Conservation (phyloP, 1,284 basidiomycete genomes). For the Ustilago shanxiensis region DNA sequence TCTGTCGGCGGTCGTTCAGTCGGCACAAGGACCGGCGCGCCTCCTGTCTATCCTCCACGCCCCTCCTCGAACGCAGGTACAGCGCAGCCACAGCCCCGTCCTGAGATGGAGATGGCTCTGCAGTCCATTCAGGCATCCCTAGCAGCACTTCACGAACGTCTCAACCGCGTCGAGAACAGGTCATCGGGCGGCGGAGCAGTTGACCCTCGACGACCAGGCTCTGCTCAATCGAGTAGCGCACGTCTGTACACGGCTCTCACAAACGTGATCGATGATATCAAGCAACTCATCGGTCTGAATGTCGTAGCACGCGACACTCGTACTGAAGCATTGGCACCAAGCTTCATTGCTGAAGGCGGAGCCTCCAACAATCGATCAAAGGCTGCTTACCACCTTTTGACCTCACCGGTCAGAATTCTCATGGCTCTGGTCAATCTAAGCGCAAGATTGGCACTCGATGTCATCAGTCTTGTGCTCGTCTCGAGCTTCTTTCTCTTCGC, state of each 20-base stretch:
- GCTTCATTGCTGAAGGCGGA: constrained; percentile 43
- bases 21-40: constrained; percentile 25
- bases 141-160: constrained; percentile 87
- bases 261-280: constrained; percentile 42
- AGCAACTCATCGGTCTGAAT: constrained; percentile 39
- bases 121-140: constrained; percentile 89
- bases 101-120: constrained; percentile 71
- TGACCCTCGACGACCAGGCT: constrained; percentile 24
- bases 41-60: constrained; percentile 27
- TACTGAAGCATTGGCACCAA: constrained; percentile 41
- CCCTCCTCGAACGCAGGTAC: constrained; percentile 45
- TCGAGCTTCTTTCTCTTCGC: constrained; percentile 53
- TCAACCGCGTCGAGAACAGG: constrained; percentile 71
- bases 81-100: constrained; percentile 22
- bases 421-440: constrained; percentile 56
- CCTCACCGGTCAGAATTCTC: constrained; percentile 42
- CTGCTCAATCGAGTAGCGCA: constrained; percentile 12
- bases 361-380: constrained; percentile 14
- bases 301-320: constrained; percentile 23
- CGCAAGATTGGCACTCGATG: constrained; percentile 60
- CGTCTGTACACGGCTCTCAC: constrained; percentile 34
- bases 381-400: constrained; percentile 34
- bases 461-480: constrained; percentile 58
- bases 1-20: constrained; percentile 60
- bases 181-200: constrained; percentile 24